Evolutionary conservation across 257 asterid genomes (phyloP).

Genomic region (Solanum chiquidenum): DNA sequence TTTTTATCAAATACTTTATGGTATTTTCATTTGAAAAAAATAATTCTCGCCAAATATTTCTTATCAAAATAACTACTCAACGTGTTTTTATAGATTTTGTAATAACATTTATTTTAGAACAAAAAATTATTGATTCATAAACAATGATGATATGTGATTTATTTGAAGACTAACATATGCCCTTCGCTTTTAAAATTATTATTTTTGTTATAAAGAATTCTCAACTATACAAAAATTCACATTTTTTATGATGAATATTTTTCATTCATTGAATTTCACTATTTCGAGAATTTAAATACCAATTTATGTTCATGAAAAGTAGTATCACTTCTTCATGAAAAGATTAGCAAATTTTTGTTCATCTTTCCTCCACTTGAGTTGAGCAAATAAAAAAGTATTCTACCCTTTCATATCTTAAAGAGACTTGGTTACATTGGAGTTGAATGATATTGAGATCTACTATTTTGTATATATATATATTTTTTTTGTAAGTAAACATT

Average conservation of each 20-base stretch:
- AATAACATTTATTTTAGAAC: background rate
- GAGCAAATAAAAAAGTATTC: too few relatives aligned
- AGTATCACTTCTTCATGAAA: too few relatives aligned
- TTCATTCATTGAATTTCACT: background rate
- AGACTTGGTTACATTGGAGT: background rate
- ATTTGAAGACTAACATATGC: background rate
- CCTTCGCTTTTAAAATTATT: background rate
- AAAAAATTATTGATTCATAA: too few relatives aligned
- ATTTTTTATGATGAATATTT: background rate
- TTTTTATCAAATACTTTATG: too few relatives aligned
- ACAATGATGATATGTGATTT: background rate
- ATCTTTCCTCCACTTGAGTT: background rate
- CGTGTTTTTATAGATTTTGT: background rate
- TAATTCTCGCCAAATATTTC: background rate
- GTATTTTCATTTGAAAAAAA: too few relatives aligned
- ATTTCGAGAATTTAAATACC: too few relatives aligned
- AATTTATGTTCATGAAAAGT: too few relatives aligned
- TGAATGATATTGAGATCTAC: background rate
- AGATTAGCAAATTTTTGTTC: background rate
- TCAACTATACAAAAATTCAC: too few relatives aligned
- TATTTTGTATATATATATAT: too few relatives aligned
- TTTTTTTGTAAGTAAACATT: too few relatives aligned
- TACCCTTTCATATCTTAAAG: background rate
- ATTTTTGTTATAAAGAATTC: background rate
- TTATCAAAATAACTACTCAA: background rate